These are phyloP conservation scores for Myochromella boudieri DNA, from an alignment of 768 basidiomycete species.

Conservation along the genomic window DNA sequence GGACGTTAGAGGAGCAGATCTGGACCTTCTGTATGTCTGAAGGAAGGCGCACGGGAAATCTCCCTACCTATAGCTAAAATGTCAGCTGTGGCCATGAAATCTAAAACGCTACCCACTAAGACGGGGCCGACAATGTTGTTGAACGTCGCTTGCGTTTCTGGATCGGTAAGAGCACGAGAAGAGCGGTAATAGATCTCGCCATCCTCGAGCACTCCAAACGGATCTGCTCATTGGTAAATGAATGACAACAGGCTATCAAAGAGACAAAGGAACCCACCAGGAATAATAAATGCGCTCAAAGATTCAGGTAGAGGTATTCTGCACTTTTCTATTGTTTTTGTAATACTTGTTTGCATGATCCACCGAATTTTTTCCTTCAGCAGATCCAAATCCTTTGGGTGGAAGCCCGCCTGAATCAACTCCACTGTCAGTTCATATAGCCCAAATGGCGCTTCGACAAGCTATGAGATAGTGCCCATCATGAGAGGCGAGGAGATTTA, in stretches of 20 bases:
- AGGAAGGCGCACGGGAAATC: conserved; percentile 67
- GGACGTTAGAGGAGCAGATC: no score
- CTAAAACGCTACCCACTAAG: conserved; percentile 42
- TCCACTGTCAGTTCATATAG: conserved; percentile 53
- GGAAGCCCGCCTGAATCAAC: conserved; percentile 66
- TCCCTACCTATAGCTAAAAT: no score
- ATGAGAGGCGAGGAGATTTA: no score
- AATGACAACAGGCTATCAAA: background rate
- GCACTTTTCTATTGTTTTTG: conserved; percentile 52
- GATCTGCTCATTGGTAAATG: conserved; percentile 55
- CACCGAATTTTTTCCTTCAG: conserved; percentile 49
- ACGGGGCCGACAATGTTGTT: conserved; percentile 56
- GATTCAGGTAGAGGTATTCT: conserved; percentile 56
- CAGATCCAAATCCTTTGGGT: conserved; percentile 35
- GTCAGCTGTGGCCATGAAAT: no score
- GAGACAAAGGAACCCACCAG: conserved; percentile 46
- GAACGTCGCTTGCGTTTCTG: conserved; percentile 37
- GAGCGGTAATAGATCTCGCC: conserved; percentile 63
- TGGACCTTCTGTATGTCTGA: conserved; percentile 78
- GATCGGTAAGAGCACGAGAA: conserved; percentile 38
- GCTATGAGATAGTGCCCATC: no score
- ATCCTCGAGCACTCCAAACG: conserved; percentile 57
- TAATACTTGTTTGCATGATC: conserved; percentile 44
- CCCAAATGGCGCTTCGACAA: conserved; percentile 38
- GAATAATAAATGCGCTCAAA: conserved; percentile 62